These are phyloP conservation scores for Stagonosporopsis vannaccii DNA, from an alignment of 2,329 filamentous ascomycete genomes.

Conservation along the genomic window DNA sequence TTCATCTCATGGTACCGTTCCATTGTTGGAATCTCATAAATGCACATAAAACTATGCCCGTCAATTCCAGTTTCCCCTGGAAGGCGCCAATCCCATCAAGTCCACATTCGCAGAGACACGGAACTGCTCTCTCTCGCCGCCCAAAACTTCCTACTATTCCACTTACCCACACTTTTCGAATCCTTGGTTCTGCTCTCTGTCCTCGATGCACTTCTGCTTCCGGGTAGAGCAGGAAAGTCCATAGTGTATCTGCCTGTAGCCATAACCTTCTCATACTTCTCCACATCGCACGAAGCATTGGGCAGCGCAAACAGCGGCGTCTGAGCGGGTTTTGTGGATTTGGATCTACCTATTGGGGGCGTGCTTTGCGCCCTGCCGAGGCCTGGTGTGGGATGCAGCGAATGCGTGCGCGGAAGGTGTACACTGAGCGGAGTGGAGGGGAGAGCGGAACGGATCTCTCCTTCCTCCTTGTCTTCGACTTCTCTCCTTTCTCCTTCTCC, in stretches of 20 bases:
- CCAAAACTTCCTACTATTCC: background rate
- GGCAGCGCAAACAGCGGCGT: constrained; percentile 1
- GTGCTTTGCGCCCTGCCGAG: background rate
- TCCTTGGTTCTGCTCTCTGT: background rate
- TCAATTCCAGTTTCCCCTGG: no score
- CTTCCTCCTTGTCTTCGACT: background rate
- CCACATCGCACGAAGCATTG: background rate
- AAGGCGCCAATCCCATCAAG: no score
- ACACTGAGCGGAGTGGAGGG: background rate
- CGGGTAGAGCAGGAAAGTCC: constrained; percentile 4
- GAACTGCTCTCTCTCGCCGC: background rate
- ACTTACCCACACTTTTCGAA: background rate
- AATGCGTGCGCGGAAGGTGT: background rate
- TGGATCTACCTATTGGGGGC: background rate
- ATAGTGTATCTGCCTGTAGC: background rate
- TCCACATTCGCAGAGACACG: background rate
- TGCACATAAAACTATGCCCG: background rate
- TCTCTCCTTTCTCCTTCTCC: background rate
- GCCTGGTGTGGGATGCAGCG: no score
- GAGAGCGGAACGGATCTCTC: background rate
- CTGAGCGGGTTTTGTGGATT: background rate
- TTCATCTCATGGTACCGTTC: background rate
- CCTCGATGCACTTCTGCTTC: background rate
- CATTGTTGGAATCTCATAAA: no score
- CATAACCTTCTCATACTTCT: background rate